Percentiles rank a stretch among this genome's conserved stretches.
phyloP scores from a whole-genome alignment of 2,329 filamentous ascomycete genomes.

The Alternaria gansuensis region DNA sequence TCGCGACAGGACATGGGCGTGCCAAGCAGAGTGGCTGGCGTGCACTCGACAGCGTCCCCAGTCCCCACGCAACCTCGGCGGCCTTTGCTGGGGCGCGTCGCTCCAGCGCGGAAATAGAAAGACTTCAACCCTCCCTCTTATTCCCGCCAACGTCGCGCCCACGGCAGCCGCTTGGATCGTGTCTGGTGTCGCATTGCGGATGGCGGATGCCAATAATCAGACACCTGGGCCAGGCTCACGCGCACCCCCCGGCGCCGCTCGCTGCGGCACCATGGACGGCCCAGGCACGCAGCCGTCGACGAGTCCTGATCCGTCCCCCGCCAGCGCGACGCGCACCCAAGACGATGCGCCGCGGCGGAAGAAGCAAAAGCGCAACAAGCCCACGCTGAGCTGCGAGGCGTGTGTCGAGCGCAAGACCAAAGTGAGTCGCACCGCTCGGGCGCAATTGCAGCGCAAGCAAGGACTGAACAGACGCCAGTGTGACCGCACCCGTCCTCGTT shows the following conservation, averaged over 20 bases:
- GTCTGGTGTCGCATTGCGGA: conserved; percentile 14
- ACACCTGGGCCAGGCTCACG: conserved; percentile 9
- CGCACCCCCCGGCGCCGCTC: background rate
- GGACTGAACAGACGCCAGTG: conserved; percentile 62
- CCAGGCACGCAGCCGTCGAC: conserved; percentile 29
- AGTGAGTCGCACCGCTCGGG: conserved; percentile 56
- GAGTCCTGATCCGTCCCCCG: conserved; percentile 30
- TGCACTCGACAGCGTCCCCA: conserved; percentile 18
- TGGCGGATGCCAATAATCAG: background rate
- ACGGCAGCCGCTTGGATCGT: conserved; percentile 21
- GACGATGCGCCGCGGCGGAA: conserved; percentile 61
- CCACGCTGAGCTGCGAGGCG: conserved; percentile 79
- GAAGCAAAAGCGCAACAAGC: conserved; percentile 86
- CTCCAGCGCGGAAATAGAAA: conserved; percentile 35
- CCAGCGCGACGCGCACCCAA: conserved; percentile 21
- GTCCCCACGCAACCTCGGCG: conserved; percentile 23
- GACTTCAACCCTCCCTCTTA: conserved; percentile 32
- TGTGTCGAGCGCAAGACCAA: conserved; percentile 86
- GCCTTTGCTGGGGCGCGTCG: conserved; percentile 23
- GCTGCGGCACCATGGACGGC: conserved; percentile 19
- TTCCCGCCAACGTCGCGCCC: conserved; percentile 39
- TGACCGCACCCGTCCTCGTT: conserved; percentile 72
- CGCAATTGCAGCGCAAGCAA: background rate
- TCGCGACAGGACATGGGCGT: background rate
- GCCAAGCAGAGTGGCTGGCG: conserved; percentile 31